Percentiles rank a stretch among this genome's conserved stretches.
Evolutionary conservation across 164 flowering plant species (phyloP).

Genomic region (Sedum album): DNA sequence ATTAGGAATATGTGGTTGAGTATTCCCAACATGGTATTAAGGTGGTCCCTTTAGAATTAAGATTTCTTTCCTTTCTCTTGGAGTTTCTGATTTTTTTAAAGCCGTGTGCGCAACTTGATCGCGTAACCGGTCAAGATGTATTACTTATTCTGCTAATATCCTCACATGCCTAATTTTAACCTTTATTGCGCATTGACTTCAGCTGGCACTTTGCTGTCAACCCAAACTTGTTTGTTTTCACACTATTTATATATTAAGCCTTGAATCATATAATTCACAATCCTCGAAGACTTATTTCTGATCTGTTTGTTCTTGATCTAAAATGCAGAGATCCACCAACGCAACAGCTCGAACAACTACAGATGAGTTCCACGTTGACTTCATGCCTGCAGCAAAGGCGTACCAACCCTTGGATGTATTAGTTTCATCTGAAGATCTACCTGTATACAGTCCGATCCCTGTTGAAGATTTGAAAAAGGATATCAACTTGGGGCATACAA

Average conservation of each 20-base stretch:
- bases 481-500: neutral
- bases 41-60: neutral
- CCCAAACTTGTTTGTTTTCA: neutral
- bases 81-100: no score
- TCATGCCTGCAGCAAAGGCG: conserved; percentile 1
- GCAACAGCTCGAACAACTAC: neutral
- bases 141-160: neutral
- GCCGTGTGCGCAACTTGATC: neutral
- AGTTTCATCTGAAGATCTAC: neutral
- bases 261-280: neutral
- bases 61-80: neutral
- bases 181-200: neutral
- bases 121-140: neutral
- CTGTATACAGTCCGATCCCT: neutral
- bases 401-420: neutral
- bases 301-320: neutral
- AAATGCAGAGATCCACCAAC: conserved; percentile 5
- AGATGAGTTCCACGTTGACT: neutral
- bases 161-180: neutral
- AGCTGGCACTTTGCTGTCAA: neutral
- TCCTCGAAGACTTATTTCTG: neutral
- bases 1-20: no score
- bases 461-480: neutral
- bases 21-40: neutral
- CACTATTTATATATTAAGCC: neutral